Evolutionary conservation across 164 flowering plant genomes (phyloP), one percentile per base, ranked within the genome.

Genomic region (Vitis rotundifolia): DNA sequence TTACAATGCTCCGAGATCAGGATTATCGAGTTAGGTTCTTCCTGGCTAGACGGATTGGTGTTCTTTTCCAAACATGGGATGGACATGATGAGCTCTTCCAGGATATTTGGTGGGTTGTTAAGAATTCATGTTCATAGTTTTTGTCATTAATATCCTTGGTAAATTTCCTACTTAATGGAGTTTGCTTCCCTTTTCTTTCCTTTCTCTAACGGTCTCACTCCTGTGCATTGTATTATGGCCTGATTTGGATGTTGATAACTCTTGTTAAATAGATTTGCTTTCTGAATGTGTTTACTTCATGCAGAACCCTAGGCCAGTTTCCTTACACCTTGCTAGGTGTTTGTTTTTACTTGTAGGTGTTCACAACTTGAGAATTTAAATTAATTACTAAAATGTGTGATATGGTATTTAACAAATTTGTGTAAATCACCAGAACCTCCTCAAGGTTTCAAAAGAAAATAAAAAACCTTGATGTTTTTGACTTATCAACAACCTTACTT

Each of bases 11-110:
- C 47, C 86, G 71, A 31, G 99, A 96, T 83, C 74, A 88, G 78
- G 99, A 96, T 75, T 93, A 84, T 76, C 90, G 98, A 70, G 99
- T 93, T 72, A 82, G 99, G 73, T 78, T 89, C 37, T 79, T 71
- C 74, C 63, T 96, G 68, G 97, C 94, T 55, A 81, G 86, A 65
- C 80, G 79, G 15, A 80, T 96, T 73, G 88, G 94, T 70, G 83
- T 93, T 71, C 94, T 96, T 67, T 96, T 96, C 72, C 89, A 84
- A 61, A 93, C 91, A 19, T 96, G 98, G 99, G 99, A 96, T 72
- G 99, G 98, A 22, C 99, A 96, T 79, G 78, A 77, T 64, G 97
- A 87, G 77, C 91, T 95, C 58, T 95, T 93, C 73, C 87, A 78
- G 51, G 99, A 93, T 80, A 85, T 93, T 57, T 90, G 95, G 99